Evolutionary conservation across 2,329 filamentous ascomycete species (phyloP).

Genomic region (Penicillium sp.): DNA sequence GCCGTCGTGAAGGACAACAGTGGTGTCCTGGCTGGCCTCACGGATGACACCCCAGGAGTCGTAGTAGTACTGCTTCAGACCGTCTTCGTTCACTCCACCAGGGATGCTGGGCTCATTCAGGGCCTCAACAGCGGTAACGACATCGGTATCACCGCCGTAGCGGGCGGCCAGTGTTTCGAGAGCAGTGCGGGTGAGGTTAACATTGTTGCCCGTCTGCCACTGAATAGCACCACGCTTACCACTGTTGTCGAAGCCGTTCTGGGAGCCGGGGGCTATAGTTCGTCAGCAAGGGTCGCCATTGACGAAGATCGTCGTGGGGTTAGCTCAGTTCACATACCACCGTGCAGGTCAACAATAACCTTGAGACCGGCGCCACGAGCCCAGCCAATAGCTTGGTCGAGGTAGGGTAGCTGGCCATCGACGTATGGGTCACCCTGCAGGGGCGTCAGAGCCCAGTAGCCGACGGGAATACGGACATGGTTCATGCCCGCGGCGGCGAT

Average conservation of each 20-base stretch:
- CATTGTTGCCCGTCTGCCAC: constrained; percentile 38
- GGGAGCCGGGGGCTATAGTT: constrained; percentile 51
- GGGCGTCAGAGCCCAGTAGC: constrained; percentile 59
- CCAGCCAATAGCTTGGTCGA: constrained; percentile 56
- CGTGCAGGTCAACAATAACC: constrained; percentile 64
- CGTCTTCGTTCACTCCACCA: constrained; percentile 40
- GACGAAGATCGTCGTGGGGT: too few relatives aligned
- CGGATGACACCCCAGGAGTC: constrained; percentile 49
- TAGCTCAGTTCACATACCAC: constrained; percentile 44
- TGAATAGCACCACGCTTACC: constrained; percentile 44
- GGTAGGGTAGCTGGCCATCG: constrained; percentile 54
- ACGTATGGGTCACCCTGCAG: constrained; percentile 56
- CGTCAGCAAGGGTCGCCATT: constrained; percentile 2
- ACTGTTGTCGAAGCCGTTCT: constrained; percentile 65
- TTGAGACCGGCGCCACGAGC: constrained; percentile 55
- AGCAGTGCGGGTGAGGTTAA: constrained; percentile 46
- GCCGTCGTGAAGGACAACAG: constrained; percentile 53
- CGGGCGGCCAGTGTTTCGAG: constrained; percentile 55
- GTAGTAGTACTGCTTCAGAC: constrained; percentile 51
- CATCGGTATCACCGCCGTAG: constrained; percentile 55
- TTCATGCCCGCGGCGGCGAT: constrained; percentile 57
- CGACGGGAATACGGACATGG: constrained; percentile 60
- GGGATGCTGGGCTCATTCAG: constrained; percentile 42
- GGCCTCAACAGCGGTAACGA: constrained; percentile 50
- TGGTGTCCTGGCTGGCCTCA: constrained; percentile 41